Base-by-base conservation (phyloP, 2,329 filamentous ascomycete species). In the Emmonsiellopsis sp. region DNA sequence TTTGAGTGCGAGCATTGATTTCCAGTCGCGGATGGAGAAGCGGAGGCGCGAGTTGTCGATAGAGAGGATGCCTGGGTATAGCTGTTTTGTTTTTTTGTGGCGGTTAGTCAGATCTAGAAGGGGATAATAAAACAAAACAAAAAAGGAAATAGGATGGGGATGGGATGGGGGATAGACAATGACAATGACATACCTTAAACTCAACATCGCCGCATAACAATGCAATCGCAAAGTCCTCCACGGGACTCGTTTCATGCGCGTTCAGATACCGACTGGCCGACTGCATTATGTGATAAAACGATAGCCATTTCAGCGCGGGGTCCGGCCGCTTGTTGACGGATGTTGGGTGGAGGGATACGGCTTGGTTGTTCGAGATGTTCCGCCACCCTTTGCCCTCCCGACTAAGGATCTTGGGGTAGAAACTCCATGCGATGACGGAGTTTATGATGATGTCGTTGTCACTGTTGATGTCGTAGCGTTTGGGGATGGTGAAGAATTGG, bases 281-380 rank as follows among this genome's bases (percentile, higher is more conserved):
- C 69, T 96, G 91, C 89, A 97, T 95, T 59, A 97, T 95, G 67
- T 95, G 87, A 72, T 97, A 97, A 69, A 95, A 98, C 0, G 88
- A 93, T 44, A 98, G 74, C 83, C 89, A 97, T 64, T 84, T 85
- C 40, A 90, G 74, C 41, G 65, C 59, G 1, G 58, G 41, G n/a
- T 71, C 68, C 5, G 66, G 58, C 7, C 77, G 80, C 65, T 90
- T 90, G 69, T 97, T 97, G 59, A 98, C 88, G 1, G 89, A 95
- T 0, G 86, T 87, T 0, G 90, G 87, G 61, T 95, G 89, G 16
- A 98, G 75, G 54, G 84, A 89, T 61, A 98, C 90, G 44, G 82
- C 80, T 69, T 97, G 92, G 67, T 94, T 96, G 72, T 95, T 97
- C 51, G 87, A 84, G 55, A 96, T 84, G 61, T 96, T 97, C 53